Evolutionary conservation across 176 grass and related monocot genomes (phyloP), one percentile per base, ranked within the genome.

Genomic region (Poa pratensis): DNA sequence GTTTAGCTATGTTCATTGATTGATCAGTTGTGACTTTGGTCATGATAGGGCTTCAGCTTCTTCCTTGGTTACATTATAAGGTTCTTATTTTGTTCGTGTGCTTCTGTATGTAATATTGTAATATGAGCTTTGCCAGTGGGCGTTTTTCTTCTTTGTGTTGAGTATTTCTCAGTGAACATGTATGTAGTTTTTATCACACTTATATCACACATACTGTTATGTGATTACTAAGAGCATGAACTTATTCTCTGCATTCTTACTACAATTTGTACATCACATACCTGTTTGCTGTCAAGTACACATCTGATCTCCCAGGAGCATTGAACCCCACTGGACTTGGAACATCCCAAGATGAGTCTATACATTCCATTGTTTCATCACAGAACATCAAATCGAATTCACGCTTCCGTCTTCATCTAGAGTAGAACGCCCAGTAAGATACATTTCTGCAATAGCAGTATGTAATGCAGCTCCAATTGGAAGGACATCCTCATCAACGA

Each of bases 401-500:
- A 26, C 20, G 11, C n/a, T 24, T 65, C 27, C 42, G 6, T 24
- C 62, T 54, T 39, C 15, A 22, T 20, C 23, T n/a, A 69, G 2
- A 70, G 20, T 13, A n/a, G 35, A 58, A n/a, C 69, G 51, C 30
- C 86, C 87, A 45, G 69, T 45, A 39, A 97, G 84, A 73, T 94
- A 97, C 18, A 78, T 64, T 55, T 97, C 94, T 1, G 80, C 92
- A 65, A 90, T 48, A n/a, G 92, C 87, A 55, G 83, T 70, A 80
- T 97, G 92, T 64, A 97, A 23, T 7, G 90, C 90, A 24, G 88
- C 88, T 76, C 94, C 92, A 49, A 92, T 40, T 6, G 96, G 88
- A 71, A 95, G 50, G 67, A 92, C 90, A 84, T 92, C 88, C 75
- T 98, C 96, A 20, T 95, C 96, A 40, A 94, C 81, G 49, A 94